These are phyloP conservation scores for Hyaloperonospora brassicae DNA, from an alignment of 352 stramenopile species.

Conservation along the genomic window DNA sequence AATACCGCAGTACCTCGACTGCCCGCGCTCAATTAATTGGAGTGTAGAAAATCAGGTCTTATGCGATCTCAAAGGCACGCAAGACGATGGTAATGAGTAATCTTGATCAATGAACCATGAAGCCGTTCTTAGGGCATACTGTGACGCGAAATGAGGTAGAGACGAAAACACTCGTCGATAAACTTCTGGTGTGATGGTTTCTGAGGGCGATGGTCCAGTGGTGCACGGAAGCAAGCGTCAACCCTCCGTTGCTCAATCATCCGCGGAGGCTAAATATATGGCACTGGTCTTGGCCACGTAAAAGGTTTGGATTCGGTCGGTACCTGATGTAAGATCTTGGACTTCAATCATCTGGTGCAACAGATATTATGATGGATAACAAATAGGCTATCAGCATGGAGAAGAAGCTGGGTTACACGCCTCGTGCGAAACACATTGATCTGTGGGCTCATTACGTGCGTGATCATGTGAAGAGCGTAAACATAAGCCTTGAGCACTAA, in stretches of 20 bases:
- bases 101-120: no score
- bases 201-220: background rate
- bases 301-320: no score
- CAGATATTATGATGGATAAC: conserved; percentile 7
- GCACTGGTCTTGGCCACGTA: background rate
- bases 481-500: background rate
- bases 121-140: background rate
- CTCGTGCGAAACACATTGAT: conserved; percentile 11
- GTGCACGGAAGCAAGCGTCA: conserved; percentile 8
- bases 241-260: background rate
- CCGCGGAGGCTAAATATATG: conserved; percentile 9
- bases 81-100: no score
- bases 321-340: background rate
- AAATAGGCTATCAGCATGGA: conserved; percentile 8
- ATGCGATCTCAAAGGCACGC: no score
- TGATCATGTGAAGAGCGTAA: conserved; percentile 1
- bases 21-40: no score
- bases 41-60: no score
- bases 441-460: conserved; percentile 10
- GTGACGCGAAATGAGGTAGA: conserved; percentile 1
- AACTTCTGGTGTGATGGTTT: conserved; percentile 4
- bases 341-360: background rate
- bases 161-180: conserved; percentile 3
- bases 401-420: conserved; percentile 4
- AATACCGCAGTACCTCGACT: no score